Conservation (phyloP, 768 basidiomycete species). For the Mycena haematopus region DNA sequence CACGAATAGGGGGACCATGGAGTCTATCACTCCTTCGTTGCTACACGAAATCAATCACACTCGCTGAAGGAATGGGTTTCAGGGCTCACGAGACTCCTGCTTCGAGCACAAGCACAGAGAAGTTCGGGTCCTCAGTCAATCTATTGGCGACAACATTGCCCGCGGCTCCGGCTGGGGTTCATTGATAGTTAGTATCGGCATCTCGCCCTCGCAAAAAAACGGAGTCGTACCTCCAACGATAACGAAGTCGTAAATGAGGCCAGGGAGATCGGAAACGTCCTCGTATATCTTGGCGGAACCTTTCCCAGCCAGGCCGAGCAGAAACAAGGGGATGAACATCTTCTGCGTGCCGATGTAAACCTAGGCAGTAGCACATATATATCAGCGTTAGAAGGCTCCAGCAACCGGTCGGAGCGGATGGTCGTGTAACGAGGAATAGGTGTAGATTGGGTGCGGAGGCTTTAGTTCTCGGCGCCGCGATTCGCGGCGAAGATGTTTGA, state of each 20-base stretch:
- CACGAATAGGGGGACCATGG: conserved; percentile 27
- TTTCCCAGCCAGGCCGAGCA: background rate
- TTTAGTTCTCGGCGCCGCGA: no score
- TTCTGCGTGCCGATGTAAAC: background rate
- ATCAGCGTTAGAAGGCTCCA: conserved; percentile 9
- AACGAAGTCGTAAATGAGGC: conserved; percentile 37
- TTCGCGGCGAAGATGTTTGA: no score
- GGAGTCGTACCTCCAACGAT: conserved; percentile 37
- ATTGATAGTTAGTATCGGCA: background rate
- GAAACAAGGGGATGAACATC: background rate
- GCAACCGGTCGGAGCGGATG: conserved; percentile 14
- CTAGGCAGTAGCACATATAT: conserved; percentile 4
- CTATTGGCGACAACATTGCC: no score
- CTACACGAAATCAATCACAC: conserved; percentile 14
- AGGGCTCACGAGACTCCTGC: no score
- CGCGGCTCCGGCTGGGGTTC: conserved; percentile 34
- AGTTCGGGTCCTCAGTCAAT: no score
- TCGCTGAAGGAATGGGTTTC: conserved; percentile 21
- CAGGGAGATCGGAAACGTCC: conserved; percentile 16
- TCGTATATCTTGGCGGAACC: conserved; percentile 17
- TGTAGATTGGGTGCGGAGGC: no score
- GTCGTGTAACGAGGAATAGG: conserved; percentile 15
- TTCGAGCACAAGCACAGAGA: no score
- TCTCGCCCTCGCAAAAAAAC: background rate
- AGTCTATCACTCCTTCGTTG: conserved; percentile 29